Percentiles rank a stretch among this genome's conserved stretches.
phyloP scores from a whole-genome alignment of 768 basidiomycete species.

The Lactarius quietus region DNA sequence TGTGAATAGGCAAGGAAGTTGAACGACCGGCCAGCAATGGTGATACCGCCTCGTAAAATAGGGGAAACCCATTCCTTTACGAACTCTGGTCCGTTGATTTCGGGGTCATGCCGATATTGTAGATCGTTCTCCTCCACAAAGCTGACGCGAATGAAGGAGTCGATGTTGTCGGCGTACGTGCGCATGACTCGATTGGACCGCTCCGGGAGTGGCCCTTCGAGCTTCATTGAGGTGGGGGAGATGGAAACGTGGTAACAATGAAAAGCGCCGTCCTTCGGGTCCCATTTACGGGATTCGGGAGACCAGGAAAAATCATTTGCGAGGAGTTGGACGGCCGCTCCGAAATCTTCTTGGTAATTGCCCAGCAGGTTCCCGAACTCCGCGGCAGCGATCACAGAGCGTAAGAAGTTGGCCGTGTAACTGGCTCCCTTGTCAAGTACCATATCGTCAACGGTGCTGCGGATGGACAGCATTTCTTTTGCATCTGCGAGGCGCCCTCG shows the following conservation, averaged over 20 bases:
- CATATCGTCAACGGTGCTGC: slow-evolving; percentile 35
- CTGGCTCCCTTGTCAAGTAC: slow-evolving; percentile 32
- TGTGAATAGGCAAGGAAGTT: slow-evolving; percentile 69
- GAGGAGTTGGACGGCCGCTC: slow-evolving; percentile 31
- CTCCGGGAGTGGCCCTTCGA: slow-evolving; percentile 55
- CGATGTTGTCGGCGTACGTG: slow-evolving; percentile 43
- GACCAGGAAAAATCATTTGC: slow-evolving; percentile 23
- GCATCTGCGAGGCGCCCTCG: slow-evolving; percentile 44
- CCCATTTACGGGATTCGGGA: not conserved
- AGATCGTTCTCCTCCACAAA: slow-evolving; percentile 58
- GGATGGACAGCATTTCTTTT: slow-evolving; percentile 46
- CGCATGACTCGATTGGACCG: slow-evolving; percentile 62
- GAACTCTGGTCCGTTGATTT: slow-evolving; percentile 51
- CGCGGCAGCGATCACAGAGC: slow-evolving; percentile 34
- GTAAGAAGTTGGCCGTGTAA: slow-evolving; percentile 42
- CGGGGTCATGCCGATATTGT: slow-evolving; percentile 52
- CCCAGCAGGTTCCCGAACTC: slow-evolving; percentile 20
- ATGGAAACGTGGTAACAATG: slow-evolving; percentile 46
- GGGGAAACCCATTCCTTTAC: slow-evolving; percentile 46
- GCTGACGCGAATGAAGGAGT: slow-evolving; percentile 58
- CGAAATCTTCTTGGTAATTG: slow-evolving; percentile 10
- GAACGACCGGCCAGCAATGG: slow-evolving; percentile 53
- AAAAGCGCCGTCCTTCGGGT: slow-evolving; percentile 33
- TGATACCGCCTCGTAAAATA: slow-evolving; percentile 44
- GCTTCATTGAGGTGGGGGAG: slow-evolving; percentile 51